Evolutionary conservation across 768 basidiomycete genomes (phyloP), one percentile per base, ranked within the genome.

Genomic region (Podaxis pistillaris): DNA sequence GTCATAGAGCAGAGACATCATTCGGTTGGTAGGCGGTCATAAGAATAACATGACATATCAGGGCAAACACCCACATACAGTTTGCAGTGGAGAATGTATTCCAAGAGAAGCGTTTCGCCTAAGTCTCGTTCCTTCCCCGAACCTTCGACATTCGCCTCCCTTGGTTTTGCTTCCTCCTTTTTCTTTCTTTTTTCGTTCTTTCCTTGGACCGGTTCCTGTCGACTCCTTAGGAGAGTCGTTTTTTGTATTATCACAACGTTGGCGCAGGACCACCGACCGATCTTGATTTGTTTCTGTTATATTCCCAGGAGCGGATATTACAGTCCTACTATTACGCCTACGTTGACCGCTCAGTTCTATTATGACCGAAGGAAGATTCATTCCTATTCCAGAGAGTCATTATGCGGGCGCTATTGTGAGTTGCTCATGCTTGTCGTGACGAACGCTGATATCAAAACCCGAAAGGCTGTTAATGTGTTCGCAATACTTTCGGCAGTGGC

Each of bases 401-500:
- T 64, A 78, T 56, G 74, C 72, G 46, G 79, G 78, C 54, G 74
- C 76, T 44, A 71, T 77, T 41, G 79, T 83, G 68, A 67, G 79
- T 69, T 17, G 26, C 26, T 50, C 54, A 38, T 24, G 24, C 51
- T 30, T 4, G 33, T 33, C 40, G 12, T 52, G n/a, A 61, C 46
- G 22, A 22, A 28, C 4, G 13, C 13, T 40, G n/a, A 28, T 36
- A 2, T 51, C 13, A 38, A 51, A 12, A 37, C 19, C 30, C 41
- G 51, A 12, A 49, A 83, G 83, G 77, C 78, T 58, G 78, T 86
- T 63, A 79, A 81, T 61, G 73, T 75, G 22, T 84, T 88, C 67
- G 83, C 87, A 17, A 62, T 83, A 49, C 68, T 87, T 33, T 86
- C 87, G 8, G 72, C 83, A 19, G 60, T 84, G 37, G 86, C 84